phyloP scores from a whole-genome alignment of 1,139 yeast species.

The Magnusiomyces suaveolens region DNA sequence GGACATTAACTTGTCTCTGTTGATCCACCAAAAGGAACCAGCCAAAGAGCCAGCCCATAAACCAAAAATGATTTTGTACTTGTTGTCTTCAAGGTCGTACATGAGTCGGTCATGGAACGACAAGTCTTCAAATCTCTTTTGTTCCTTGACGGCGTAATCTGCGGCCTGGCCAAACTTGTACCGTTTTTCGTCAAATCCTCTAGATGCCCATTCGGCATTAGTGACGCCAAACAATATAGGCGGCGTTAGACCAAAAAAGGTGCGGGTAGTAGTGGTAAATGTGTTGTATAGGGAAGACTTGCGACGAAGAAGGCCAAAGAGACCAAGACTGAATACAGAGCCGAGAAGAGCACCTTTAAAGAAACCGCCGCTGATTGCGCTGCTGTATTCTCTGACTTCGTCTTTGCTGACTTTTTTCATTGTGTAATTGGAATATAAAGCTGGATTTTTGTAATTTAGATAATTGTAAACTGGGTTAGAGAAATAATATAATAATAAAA shows the following conservation, averaged over 20 bases:
- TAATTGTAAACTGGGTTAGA: too few relatives aligned
- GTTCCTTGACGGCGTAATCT: neutral
- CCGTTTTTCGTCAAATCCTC: constrained; percentile 25
- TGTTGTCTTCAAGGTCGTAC: constrained; percentile 37
- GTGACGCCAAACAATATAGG: constrained; percentile 27
- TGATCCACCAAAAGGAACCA: constrained; percentile 71
- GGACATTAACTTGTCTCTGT: constrained; percentile 68
- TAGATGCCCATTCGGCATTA: constrained; percentile 29
- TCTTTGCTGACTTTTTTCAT: constrained; percentile 64
- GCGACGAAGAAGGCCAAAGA: constrained; percentile 17
- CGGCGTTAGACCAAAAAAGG: constrained; percentile 27
- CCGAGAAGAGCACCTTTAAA: constrained; percentile 54
- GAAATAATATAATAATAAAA: too few relatives aligned
- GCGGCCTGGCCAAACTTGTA: constrained; percentile 14
- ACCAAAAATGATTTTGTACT: constrained; percentile 65
- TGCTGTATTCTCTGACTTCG: constrained; percentile 55
- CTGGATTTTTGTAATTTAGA: too few relatives aligned
- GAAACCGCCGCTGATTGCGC: constrained; percentile 51
- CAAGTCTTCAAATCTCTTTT: constrained; percentile 6
- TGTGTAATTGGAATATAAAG: too few relatives aligned
- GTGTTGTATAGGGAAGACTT: constrained; percentile 21
- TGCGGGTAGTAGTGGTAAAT: constrained; percentile 17
- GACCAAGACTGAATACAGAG: constrained; percentile 41
- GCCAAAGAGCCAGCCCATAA: constrained; percentile 83
- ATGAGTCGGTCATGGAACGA: constrained; percentile 8